Conservation (phyloP, 106 monocot genomes). For the Acorus gramineus region DNA sequence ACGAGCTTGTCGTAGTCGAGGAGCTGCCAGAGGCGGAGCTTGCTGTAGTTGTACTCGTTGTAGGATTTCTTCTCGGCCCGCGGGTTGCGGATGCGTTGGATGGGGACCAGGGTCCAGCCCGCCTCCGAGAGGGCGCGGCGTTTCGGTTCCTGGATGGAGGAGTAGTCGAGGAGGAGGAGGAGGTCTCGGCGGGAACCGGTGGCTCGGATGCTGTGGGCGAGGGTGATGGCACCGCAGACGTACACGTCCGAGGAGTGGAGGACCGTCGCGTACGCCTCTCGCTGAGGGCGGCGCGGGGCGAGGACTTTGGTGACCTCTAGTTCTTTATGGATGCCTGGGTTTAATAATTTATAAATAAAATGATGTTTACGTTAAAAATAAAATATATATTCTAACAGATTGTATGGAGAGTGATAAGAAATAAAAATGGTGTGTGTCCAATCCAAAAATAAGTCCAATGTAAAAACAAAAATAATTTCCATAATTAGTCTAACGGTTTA, state of each 20-base stretch:
- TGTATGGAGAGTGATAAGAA: no score
- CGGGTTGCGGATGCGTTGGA: constrained; percentile 83
- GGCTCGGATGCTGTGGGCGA: constrained; percentile 65
- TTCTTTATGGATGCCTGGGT: constrained; percentile 30
- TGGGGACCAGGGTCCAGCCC: constrained; percentile 58
- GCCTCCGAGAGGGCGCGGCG: constrained; percentile 44
- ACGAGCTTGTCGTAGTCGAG: constrained; percentile 55
- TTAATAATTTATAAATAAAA: no score
- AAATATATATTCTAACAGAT: no score
- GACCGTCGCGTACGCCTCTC: constrained; percentile 78
- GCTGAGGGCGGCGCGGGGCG: background rate
- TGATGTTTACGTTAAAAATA: no score
- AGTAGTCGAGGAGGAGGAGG: constrained; percentile 83
- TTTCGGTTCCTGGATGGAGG: constrained; percentile 32
- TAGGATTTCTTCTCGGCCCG: constrained; percentile 48
- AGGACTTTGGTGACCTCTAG: constrained; percentile 16
- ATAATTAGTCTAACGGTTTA: no score
- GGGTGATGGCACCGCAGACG: constrained; percentile 69
- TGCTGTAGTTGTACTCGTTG: constrained; percentile 98
- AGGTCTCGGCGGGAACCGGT: constrained; percentile 55
- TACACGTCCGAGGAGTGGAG: constrained; percentile 74
- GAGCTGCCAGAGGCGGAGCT: constrained; percentile 79
- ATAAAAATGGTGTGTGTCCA: no score
- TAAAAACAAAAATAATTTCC: no score
- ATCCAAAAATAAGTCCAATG: no score